Conservation (phyloP, 169 alveolate genomes). For the Cryptosporidium andersoni region DNA sequence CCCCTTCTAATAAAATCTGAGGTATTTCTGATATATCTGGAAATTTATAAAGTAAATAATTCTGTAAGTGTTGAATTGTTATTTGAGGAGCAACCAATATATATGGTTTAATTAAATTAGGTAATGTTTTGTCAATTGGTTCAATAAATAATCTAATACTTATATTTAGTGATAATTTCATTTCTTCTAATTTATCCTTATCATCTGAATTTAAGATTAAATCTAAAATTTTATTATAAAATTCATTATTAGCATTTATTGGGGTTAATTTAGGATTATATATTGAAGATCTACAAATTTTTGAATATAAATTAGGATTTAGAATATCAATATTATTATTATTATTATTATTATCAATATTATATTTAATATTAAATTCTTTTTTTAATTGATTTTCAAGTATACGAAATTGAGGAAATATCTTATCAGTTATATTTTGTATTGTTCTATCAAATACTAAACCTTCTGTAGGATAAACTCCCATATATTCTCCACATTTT, state of each 20-base stretch:
- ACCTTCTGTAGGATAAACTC: slow-evolving; percentile 44
- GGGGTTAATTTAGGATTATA: slow-evolving; percentile 8
- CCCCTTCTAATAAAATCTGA: slow-evolving; percentile 15
- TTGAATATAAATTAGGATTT: not conserved
- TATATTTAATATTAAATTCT: slow-evolving; percentile 39
- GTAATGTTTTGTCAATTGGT: not conserved
- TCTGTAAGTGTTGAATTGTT: slow-evolving; percentile 36
- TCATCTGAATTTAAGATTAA: slow-evolving; percentile 7
- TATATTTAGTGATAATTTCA: not conserved
- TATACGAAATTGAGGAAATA: slow-evolving; percentile 75
- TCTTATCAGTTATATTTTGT: slow-evolving; percentile 76
- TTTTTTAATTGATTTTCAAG: slow-evolving; percentile 51
- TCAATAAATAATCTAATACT: slow-evolving; percentile 16
- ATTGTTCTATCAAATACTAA: slow-evolving; percentile 74
- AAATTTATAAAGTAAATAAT: slow-evolving; percentile 40
- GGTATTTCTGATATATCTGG: slow-evolving; percentile 1
- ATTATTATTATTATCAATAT: not conserved
- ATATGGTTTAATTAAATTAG: slow-evolving; percentile 23
- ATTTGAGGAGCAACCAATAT: slow-evolving; percentile 63
- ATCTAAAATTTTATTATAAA: slow-evolving; percentile 13
- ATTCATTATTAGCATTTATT: not conserved
- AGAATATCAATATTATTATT: not conserved
- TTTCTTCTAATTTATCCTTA: not conserved
- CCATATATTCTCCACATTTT: slow-evolving; percentile 67
- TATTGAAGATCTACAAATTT: not conserved